phyloP scores from a whole-genome alignment of 768 basidiomycete species.

The Rhizopogon roseolus region DNA sequence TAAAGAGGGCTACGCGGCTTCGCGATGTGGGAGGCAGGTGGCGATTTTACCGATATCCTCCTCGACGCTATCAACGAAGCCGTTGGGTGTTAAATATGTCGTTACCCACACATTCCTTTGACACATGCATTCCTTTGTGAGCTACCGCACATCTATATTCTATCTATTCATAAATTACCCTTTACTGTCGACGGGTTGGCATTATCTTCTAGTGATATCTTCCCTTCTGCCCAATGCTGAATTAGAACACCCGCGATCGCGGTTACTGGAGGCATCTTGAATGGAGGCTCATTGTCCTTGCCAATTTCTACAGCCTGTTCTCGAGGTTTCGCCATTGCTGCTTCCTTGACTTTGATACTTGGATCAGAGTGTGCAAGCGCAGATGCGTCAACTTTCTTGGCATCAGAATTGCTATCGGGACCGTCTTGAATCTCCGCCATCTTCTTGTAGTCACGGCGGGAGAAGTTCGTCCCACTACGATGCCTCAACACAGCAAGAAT shows the following conservation, averaged over 20 bases:
- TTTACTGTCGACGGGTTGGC: background rate
- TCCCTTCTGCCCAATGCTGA: conserved; percentile 71
- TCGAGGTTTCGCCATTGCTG: conserved; percentile 9
- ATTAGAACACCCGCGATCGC: conserved; percentile 87
- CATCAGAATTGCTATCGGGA: conserved; percentile 11
- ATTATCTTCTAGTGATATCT: conserved; percentile 23
- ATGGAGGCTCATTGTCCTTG: conserved; percentile 41
- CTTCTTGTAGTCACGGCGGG: conserved; percentile 46
- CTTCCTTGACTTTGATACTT: conserved; percentile 3
- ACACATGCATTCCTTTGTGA: conserved; percentile 17
- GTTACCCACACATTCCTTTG: conserved; percentile 42
- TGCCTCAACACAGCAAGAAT: conserved; percentile 61
- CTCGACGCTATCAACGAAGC: conserved; percentile 47
- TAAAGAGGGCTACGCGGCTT: conserved; percentile 55
- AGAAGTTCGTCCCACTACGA: conserved; percentile 43
- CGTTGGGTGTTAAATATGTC: conserved; percentile 42
- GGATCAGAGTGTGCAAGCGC: conserved; percentile 26
- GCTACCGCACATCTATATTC: background rate
- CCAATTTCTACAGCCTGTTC: conserved; percentile 11
- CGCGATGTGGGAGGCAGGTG: conserved; percentile 68
- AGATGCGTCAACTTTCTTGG: conserved; percentile 6
- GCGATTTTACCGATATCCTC: conserved; percentile 57
- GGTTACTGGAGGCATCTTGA: conserved; percentile 70
- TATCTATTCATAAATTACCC: conserved; percentile 10
- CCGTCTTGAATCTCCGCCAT: conserved; percentile 39